These are phyloP conservation scores for Boletus fagicola DNA, from an alignment of 768 basidiomycete species.

Conservation along the genomic window DNA sequence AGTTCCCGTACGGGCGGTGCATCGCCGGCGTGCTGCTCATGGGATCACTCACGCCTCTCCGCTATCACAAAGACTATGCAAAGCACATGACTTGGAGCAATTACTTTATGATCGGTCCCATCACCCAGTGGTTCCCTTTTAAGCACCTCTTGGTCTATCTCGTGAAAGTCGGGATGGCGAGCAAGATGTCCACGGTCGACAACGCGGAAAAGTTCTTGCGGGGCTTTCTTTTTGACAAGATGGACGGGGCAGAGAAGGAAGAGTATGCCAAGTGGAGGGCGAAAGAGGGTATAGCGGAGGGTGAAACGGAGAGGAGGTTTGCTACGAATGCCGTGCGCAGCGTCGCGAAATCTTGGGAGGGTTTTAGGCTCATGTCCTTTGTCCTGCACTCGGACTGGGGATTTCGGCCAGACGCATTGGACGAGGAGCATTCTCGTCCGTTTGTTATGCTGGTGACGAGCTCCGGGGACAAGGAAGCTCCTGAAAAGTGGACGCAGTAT, in stretches of 20 bases:
- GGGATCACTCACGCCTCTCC: constrained; percentile 47
- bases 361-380: constrained; percentile 43
- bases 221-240: constrained; percentile 38
- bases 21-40: constrained; percentile 49
- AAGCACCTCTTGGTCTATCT: constrained; percentile 34
- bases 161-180: constrained; percentile 30
- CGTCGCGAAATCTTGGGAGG: constrained; percentile 50
- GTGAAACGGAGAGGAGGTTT: constrained; percentile 41
- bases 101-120: constrained; percentile 49
- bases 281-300: constrained; percentile 39
- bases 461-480: constrained; percentile 42
- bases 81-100: constrained; percentile 45
- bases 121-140: constrained; percentile 42
- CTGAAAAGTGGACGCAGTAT: constrained; percentile 47
- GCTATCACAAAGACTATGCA: constrained; percentile 44
- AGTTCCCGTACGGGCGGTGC: constrained; percentile 48
- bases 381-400: constrained; percentile 54
- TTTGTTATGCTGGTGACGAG: constrained; percentile 47
- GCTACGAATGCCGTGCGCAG: constrained; percentile 46
- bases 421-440: constrained; percentile 44
- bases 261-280: constrained; percentile 42
- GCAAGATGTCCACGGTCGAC: constrained; percentile 38
- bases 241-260: constrained; percentile 37
- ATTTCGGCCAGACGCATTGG: constrained; percentile 40
- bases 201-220: constrained; percentile 44